Evolutionary conservation across 306 rosid genomes (phyloP).

Genomic region (Citrullus colocynthis): DNA sequence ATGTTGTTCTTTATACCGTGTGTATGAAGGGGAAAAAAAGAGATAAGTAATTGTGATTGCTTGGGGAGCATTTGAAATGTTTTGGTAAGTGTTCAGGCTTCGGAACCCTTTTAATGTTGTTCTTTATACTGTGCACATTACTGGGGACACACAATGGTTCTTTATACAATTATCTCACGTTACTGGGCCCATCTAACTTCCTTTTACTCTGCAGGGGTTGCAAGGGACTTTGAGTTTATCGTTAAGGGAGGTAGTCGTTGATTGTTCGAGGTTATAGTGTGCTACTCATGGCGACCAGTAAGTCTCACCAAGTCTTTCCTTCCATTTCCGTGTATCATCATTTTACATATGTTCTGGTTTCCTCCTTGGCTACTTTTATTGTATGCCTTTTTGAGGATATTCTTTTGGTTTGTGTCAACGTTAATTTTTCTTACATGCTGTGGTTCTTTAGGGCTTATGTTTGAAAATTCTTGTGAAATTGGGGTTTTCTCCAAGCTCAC

Average conservation of each 20-base stretch:
- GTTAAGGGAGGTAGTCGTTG: neutral
- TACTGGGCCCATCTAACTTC: neutral
- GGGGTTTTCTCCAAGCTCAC: constrained; percentile 97
- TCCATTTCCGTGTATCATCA: neutral
- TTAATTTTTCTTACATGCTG: too few species aligned
- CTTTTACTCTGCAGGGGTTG: neutral
- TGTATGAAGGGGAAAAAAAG: too few species aligned
- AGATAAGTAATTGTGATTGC: too few species aligned
- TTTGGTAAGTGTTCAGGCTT: too few species aligned
- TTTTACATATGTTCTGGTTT: too few species aligned
- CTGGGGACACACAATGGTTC: too few species aligned
- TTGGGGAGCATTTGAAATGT: too few species aligned
- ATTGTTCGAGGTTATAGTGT: neutral
- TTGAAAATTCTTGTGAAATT: constrained; percentile 79
- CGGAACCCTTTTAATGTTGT: too few species aligned
- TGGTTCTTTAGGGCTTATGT: constrained; percentile 53
- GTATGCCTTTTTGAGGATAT: neutral
- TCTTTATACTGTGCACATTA: too few species aligned
- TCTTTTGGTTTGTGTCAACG: neutral
- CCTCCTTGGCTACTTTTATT: neutral
- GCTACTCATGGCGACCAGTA: neutral
- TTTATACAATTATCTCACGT: too few species aligned
- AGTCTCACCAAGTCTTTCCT: neutral
- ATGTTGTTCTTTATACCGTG: too few species aligned
- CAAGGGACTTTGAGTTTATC: neutral